These are phyloP conservation scores for Chaetomium tenue DNA, from an alignment of 495 filamentous ascomycete genomes.

Conservation along the genomic window DNA sequence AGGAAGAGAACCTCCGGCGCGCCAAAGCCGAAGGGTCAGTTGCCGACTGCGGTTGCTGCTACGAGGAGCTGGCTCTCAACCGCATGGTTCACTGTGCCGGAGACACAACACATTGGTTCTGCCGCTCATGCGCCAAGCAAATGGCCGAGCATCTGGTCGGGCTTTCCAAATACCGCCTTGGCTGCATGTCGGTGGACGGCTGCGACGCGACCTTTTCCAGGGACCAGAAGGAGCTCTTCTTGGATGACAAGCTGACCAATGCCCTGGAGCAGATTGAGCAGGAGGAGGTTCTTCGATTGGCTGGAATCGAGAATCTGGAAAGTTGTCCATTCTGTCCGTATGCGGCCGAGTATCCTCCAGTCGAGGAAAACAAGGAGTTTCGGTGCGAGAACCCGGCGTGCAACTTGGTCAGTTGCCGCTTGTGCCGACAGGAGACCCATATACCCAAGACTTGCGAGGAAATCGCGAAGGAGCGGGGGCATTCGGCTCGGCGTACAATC, in stretches of 20 bases:
- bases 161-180: slow-evolving; percentile 57
- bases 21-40: slow-evolving; percentile 51
- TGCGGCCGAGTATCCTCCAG: slow-evolving; percentile 65
- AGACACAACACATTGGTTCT: slow-evolving; percentile 57
- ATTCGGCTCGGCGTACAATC: slow-evolving; percentile 61
- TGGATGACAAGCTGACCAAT: slow-evolving; percentile 54
- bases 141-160: slow-evolving; percentile 69
- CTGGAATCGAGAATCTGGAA: slow-evolving; percentile 63
- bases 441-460: slow-evolving; percentile 74
- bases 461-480: slow-evolving; percentile 54
- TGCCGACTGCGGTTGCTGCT: slow-evolving; percentile 71
- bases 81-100: slow-evolving; percentile 66
- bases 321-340: slow-evolving; percentile 82
- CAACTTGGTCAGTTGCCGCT: slow-evolving; percentile 65
- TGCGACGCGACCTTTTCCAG: slow-evolving; percentile 45
- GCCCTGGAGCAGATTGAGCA: slow-evolving; percentile 68
- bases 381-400: slow-evolving; percentile 67
- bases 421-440: slow-evolving; percentile 70
- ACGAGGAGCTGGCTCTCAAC: slow-evolving; percentile 60
- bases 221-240: slow-evolving; percentile 53
- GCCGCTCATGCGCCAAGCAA: slow-evolving; percentile 59
- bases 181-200: slow-evolving; percentile 52
- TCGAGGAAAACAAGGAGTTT: slow-evolving; percentile 73
- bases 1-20: slow-evolving; percentile 45
- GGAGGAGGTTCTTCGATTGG: slow-evolving; percentile 61